A percentile compares a stretch with the other conserved stretches of the same genome.
phyloP scores from a whole-genome alignment of 2,329 filamentous ascomycete species.

The Spiromastix sp. region DNA sequence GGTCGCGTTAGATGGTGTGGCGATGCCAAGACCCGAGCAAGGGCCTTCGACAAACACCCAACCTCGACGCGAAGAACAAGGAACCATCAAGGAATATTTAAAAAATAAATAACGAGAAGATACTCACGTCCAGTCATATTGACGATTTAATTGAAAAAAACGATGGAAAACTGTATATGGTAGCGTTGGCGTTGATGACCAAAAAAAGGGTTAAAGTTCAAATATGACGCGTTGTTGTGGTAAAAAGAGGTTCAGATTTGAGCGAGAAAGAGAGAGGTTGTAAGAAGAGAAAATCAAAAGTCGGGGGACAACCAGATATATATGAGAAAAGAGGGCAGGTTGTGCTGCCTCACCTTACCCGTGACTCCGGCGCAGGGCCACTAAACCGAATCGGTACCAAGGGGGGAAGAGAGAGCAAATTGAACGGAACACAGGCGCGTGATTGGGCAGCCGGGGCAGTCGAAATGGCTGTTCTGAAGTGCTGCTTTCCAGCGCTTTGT shows the following conservation, averaged over 20 bases:
- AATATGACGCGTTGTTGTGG: background rate
- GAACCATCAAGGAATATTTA: background rate
- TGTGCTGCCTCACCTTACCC: no score
- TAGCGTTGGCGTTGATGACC: conserved; percentile 8
- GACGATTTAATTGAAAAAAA: conserved; percentile 5
- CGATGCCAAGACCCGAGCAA: background rate
- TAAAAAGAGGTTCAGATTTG: no score
- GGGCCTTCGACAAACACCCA: background rate
- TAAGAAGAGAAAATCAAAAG: conserved; percentile 14
- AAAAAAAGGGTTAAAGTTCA: conserved; percentile 9
- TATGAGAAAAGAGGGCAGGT: conserved; percentile 3
- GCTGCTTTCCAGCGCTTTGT: conserved; percentile 26
- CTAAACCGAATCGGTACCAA: no score
- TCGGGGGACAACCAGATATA: no score
- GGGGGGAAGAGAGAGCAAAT: no score
- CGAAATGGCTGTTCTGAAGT: conserved; percentile 31
- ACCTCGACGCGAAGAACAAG: background rate
- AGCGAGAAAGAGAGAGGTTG: conserved; percentile 11
- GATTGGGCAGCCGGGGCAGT: no score
- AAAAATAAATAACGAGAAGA: conserved; percentile 6
- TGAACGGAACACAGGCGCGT: no score
- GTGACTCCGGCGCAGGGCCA: no score
- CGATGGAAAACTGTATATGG: conserved; percentile 10
- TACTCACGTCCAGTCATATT: conserved; percentile 34
- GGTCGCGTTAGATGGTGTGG: background rate